phyloP scores from a whole-genome alignment of 2,329 filamentous ascomycete genomes.

The Alternaria sp. region DNA sequence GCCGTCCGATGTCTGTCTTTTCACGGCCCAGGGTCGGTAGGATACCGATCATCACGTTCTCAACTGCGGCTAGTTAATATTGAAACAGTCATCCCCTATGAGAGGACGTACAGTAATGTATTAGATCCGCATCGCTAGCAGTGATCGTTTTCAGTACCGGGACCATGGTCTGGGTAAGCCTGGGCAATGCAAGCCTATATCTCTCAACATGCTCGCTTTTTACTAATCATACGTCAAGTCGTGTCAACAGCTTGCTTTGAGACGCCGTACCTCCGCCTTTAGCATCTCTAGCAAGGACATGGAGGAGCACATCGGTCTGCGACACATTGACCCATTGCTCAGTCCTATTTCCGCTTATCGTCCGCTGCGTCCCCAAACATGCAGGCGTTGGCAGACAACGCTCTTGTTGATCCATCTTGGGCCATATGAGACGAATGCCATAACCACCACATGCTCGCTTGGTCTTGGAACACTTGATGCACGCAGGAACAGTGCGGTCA shows the following conservation, averaged over 20 bases:
- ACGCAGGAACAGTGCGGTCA: slow-evolving; percentile 13
- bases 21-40: neutral
- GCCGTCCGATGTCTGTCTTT: neutral
- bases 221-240: neutral
- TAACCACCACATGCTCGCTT: slow-evolving; percentile 21
- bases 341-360: neutral
- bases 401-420: neutral
- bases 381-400: neutral
- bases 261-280: neutral
- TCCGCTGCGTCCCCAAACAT: neutral
- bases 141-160: neutral
- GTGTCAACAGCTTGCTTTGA: neutral
- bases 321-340: slow-evolving; percentile 10
- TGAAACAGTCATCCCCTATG: neutral
- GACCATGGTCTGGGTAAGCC: neutral
- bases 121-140: neutral
- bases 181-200: neutral
- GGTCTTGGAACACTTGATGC: slow-evolving; percentile 11
- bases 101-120: neutral
- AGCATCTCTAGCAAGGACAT: slow-evolving; percentile 4
- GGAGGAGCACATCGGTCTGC: slow-evolving; percentile 10
- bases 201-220: neutral
- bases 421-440: slow-evolving; percentile 19
- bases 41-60: neutral
- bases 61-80: neutral